These are phyloP conservation scores for Pinus albicaulis DNA, from an alignment of 75 land plant species.

Conservation along the genomic window DNA sequence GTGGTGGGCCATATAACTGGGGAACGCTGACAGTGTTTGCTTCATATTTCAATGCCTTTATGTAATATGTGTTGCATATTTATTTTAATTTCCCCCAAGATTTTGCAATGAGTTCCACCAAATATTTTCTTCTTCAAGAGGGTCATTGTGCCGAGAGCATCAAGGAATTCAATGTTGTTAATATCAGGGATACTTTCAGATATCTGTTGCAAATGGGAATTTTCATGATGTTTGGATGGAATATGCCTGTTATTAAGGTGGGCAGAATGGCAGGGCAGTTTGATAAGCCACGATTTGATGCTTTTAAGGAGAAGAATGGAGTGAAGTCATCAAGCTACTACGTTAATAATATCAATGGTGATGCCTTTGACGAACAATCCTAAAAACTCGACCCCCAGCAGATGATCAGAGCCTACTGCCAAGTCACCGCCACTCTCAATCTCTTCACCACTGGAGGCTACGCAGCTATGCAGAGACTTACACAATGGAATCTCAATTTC, in stretches of 20 bases:
- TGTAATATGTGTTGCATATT: too few relatives aligned
- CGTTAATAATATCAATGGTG: constrained; percentile 72
- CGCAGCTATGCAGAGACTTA: too few relatives aligned
- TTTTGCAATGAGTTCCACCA: constrained; percentile 62
- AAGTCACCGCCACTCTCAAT: constrained; percentile 66
- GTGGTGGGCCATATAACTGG: too few relatives aligned
- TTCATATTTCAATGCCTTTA: too few relatives aligned
- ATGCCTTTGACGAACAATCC: constrained; percentile 43
- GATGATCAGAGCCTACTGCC: constrained; percentile 70
- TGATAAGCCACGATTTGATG: too few relatives aligned
- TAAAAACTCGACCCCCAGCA: constrained; percentile 57
- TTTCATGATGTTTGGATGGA: constrained; percentile 62
- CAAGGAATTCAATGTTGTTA: constrained; percentile 73
- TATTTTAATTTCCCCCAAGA: too few relatives aligned
- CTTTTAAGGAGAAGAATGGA: too few relatives aligned
- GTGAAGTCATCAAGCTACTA: constrained; percentile 73
- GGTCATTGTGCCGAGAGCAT: constrained; percentile 83
- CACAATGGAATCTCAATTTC: constrained; percentile 79
- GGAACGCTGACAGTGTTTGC: too few relatives aligned
- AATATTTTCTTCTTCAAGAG: constrained; percentile 60
- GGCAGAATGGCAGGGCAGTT: too few relatives aligned
- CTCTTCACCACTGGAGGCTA: too few relatives aligned
- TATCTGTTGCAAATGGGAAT: constrained; percentile 67
- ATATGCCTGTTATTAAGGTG: too few relatives aligned
- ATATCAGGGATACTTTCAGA: constrained; percentile 71